A percentile compares a stretch with the other conserved stretches of the same genome.
Evolutionary conservation across 345 rosid species (phyloP).

Genomic region (Salix caprea): DNA sequence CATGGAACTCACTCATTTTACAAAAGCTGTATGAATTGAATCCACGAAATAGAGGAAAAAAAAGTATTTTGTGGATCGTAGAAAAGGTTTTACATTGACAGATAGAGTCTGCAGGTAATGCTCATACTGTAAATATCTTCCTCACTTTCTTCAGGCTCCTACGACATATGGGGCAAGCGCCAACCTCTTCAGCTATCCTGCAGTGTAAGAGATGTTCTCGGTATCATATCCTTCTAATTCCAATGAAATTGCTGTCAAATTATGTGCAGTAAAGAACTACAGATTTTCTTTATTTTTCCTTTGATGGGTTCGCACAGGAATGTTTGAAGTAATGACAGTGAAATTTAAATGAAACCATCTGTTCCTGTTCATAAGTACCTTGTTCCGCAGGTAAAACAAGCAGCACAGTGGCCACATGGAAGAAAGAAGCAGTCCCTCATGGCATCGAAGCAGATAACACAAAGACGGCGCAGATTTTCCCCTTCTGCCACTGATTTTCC

Average conservation of each 20-base stretch:
- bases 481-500: conserved; percentile 28
- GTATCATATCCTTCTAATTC: background rate
- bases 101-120: conserved; percentile 3
- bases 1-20: background rate
- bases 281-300: background rate
- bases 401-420: conserved; percentile 64
- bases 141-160: conserved; percentile 86
- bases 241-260: background rate
- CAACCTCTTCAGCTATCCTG: conserved; percentile 67
- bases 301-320: background rate
- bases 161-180: conserved; percentile 80
- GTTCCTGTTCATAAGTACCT: conserved; percentile 30
- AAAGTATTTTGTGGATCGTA: background rate
- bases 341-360: background rate
- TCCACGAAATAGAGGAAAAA: background rate
- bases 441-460: conserved; percentile 47
- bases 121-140: conserved; percentile 52
- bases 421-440: conserved; percentile 61
- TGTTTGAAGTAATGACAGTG: background rate
- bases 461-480: conserved; percentile 28
- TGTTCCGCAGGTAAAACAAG: conserved; percentile 55
- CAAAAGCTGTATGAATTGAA: background rate
- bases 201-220: background rate
- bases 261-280: background rate
- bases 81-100: background rate